Base-by-base conservation (phyloP, 2,329 filamentous ascomycete species). In the Colletotrichum endophyticum region DNA sequence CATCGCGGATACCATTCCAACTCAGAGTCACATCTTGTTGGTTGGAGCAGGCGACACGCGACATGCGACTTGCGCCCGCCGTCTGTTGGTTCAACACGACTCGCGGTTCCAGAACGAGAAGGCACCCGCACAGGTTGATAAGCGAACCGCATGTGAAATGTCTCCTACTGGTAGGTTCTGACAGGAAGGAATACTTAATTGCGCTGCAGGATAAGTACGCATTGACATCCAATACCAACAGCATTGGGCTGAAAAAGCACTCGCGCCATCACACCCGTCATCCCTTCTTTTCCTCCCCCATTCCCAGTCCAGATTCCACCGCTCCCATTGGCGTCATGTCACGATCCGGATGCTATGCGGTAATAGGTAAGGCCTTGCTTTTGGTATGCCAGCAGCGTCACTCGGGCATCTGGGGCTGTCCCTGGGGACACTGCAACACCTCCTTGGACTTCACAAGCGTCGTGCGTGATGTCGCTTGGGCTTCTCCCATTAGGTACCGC, bases 311-410 rank as follows among this genome's bases (percentile, higher is more conserved):
- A 12, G 25, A 36, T 68, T 32, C 66, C 66, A 36, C 28, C 44
- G n/a, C 28, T 68, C 5, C 30, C 12, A 30, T 66, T 71, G 59
- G 68, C 61, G 25, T 74, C 72, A 72, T 57, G 72, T 74, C 72
- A 66, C 22, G 61, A 64, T 66, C 22, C 57, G 53, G 53, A 59
- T 39, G 25, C 66, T 69, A 49, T 28, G 63, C 39, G 13, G 19
- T 63, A 36, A 49, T 49, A 49, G 44, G 44, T 19, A 49, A 22
- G 44, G 44, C 12, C 30, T 13, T 32, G 28, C 28, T 62, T 34
- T 62, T 34, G 44, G 44, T 49, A 49, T 49, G 44, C 5, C 57
- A 49, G 56, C 71, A 74, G 68, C 30, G 68, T 39, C 72, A 71
- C 53, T 66, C 28, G 56, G 25, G 36, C 53, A 72, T 72, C 49